Evolutionary conservation across 345 rosid genomes (phyloP).

Genomic region (Zanthoxylum bungeanum): DNA sequence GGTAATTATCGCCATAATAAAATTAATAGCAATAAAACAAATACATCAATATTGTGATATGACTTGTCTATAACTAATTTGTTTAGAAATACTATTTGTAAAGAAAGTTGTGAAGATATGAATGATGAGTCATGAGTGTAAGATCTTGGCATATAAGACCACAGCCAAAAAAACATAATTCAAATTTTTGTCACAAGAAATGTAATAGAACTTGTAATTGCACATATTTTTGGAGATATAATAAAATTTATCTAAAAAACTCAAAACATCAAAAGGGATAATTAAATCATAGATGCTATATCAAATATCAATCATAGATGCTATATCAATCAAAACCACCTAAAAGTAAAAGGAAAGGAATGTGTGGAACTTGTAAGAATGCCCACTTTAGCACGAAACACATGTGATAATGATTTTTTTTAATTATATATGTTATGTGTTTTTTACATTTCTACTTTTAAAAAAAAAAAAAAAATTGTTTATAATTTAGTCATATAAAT

Average conservation of each 20-base stretch:
- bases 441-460: too few species aligned
- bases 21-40: constrained; percentile 18
- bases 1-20: constrained; percentile 4
- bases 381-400: constrained; percentile 8
- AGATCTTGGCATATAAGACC: neutral
- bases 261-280: neutral
- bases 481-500: too few species aligned
- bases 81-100: too few species aligned
- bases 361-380: constrained; percentile 3
- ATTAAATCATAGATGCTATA: too few species aligned
- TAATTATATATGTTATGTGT: too few species aligned
- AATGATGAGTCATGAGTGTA: neutral
- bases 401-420: too few species aligned
- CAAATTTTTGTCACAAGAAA: too few species aligned
- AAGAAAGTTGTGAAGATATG: neutral
- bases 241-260: too few species aligned
- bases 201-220: too few species aligned
- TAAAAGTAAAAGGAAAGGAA: neutral
- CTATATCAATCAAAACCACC: constrained; percentile 2
- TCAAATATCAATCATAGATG: constrained; percentile 4
- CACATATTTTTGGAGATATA: too few species aligned
- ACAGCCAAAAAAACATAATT: neutral
- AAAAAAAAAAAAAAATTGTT: too few species aligned
- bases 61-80: constrained; percentile 14
- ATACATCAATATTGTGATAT: constrained; percentile 5